Base-by-base conservation (phyloP, 2,329 filamentous ascomycete genomes). In the Fonsecaea pugnacius region DNA sequence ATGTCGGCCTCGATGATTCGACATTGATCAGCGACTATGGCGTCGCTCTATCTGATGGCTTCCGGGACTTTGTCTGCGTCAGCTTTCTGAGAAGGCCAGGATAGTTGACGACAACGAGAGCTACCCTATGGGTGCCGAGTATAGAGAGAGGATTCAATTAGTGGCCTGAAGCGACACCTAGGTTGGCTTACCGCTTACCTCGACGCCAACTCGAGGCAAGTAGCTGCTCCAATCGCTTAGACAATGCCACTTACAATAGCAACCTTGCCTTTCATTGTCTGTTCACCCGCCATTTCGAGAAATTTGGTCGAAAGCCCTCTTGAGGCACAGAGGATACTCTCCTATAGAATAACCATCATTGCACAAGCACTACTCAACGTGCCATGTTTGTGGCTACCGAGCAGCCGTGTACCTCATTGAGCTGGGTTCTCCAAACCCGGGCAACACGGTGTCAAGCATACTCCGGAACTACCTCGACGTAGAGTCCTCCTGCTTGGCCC, bases 211-310 rank as follows among this genome's bases (percentile, higher is more conserved):
- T 53, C 51, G 6, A 53, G 27, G 14, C 51, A 82, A 35, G 84
- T 76, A 50, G 76, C 78, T 35, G 75, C 76, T 18, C 83, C 82
- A 10, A 85, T 83, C 4, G 81, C 80, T 64, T 81, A 73, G 16
- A 79, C 80, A 10, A 77, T 78, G 10, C 83, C 82, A 3, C 80
- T 84, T 0, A 84, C 78, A 46, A 84, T 80, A 38, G 81, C 81
- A 14, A 63, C 30, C 27, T 66, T 68, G n/a, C 65, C 62, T 30
- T n/a, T n/a, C 36, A 67, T 24, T 12, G 57, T 35, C 53, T 57
- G 58, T 30, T 61, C 18, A 8, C 24, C 21, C 24, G 40, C 43
- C 46, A 60, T 50, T 40, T 40, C 12, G 36, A 30, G 27, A 16
- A 6, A 40, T 12, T 40, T 0, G 5, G 12, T 4, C 12, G 16